phyloP scores from a whole-genome alignment of 345 rosid species.

The Ailanthus altissimus region DNA sequence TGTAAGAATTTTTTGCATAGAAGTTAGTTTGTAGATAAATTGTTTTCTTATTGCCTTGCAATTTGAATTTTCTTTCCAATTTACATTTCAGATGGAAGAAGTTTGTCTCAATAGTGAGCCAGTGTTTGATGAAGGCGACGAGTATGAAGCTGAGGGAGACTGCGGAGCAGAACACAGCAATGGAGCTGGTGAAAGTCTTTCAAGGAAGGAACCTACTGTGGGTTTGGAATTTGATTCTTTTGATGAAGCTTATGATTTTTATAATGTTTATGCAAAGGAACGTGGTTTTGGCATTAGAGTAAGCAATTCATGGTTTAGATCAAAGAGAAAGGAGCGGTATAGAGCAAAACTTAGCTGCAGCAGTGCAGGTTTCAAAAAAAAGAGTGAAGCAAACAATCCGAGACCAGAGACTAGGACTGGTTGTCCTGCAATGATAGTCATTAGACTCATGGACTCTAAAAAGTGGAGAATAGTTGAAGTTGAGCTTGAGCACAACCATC shows the following conservation, averaged over 20 bases:
- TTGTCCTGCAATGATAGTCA: conserved; percentile 48
- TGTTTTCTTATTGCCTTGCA: neutral
- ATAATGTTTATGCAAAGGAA: conserved; percentile 49
- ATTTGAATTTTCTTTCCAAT: conserved; percentile 13
- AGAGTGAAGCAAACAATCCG: conserved; percentile 53
- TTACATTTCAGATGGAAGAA: conserved; percentile 49
- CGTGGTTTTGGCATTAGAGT: conserved; percentile 56
- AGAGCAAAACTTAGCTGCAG: conserved; percentile 60
- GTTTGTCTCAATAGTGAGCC: conserved; percentile 54
- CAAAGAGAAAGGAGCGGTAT: conserved; percentile 48
- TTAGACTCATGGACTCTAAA: conserved; percentile 46
- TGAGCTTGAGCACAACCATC: conserved; percentile 52
- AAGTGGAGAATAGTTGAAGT: conserved; percentile 53
- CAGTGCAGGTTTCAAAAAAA: conserved; percentile 57
- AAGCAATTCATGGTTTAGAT: conserved; percentile 50
- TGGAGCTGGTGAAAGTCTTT: conserved; percentile 26
- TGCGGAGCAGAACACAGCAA: conserved; percentile 25
- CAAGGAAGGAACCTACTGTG: conserved; percentile 34
- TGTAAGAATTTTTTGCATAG: neutral
- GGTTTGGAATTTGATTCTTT: conserved; percentile 58
- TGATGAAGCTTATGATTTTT: conserved; percentile 48
- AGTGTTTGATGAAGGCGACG: conserved; percentile 43
- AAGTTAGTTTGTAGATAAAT: neutral
- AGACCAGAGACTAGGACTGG: conserved; percentile 55
- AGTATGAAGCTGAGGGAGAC: conserved; percentile 37